Evolutionary conservation across 257 asterid genomes (phyloP), one percentile per base, ranked within the genome.

Genomic region (Hygrophila difformis): DNA sequence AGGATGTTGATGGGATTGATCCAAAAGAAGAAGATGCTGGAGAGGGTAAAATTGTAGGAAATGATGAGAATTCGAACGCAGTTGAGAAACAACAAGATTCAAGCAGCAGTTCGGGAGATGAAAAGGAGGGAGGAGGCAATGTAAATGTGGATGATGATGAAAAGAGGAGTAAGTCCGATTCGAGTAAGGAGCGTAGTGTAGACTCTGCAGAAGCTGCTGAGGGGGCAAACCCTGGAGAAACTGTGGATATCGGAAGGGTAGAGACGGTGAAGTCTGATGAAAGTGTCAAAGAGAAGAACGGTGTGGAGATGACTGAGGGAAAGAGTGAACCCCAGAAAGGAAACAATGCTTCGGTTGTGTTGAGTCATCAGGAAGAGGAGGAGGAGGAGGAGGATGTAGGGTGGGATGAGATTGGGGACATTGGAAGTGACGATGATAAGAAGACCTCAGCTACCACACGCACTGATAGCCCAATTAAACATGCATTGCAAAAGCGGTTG

Each of bases 381-480:
- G 72, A 39, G 47, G 70, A 41, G 12, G 73, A 72, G 34, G 81
- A 73, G 60, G 86, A 26, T 3, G 31, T 84, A 58, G 94, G 69
- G 21, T 88, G 97, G 97, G 97, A 79, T 36, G 97, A 88, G 63
- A 81, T 88, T 47, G 94, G 65, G 61, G 88, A 84, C 44, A 58
- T 63, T 41, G 92, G 77, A 28, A 68, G 91, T 53, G 82, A 56
- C 24, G 92, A 78, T 39, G 95, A 84, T 72, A 75, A 62, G 57
- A 74, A 61, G 60, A 15, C 45, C 21, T 38, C 51, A 0, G 39
- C 52, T 8, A 17, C 17, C 24, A n/a, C 22, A 13, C 38, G 52
- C 59, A 64, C 44, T 37, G 73, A 61, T 63, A 78, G 67, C 53
- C 61, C 64, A 8, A 64, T 28, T 13, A 56, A 40, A 44, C 77